Conservation (phyloP, 257 asterid genomes). For the Striga asiatica region DNA sequence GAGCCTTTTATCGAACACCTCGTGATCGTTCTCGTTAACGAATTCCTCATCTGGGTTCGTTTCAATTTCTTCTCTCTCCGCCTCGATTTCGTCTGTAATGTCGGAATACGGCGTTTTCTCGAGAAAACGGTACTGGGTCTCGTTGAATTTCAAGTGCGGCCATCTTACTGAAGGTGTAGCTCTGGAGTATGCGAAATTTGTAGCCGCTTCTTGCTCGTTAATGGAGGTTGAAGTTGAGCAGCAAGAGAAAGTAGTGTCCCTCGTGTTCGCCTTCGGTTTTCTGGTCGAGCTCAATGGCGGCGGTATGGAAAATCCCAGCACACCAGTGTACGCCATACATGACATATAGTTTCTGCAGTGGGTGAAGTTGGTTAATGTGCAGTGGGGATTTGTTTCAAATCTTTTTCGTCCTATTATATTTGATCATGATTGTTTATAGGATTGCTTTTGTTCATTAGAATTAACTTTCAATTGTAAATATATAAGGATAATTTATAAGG, state of each 20-base stretch:
- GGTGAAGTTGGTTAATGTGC: no score
- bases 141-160: constrained; percentile 73
- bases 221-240: constrained; percentile 45
- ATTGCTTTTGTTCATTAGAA: no score
- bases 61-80: constrained; percentile 19
- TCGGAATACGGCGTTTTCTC: constrained; percentile 8
- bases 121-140: constrained; percentile 19
- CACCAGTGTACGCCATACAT: constrained; percentile 42
- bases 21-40: constrained; percentile 14
- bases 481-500: no score
- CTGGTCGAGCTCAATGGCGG: constrained; percentile 30
- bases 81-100: constrained; percentile 18
- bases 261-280: constrained; percentile 30
- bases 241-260: constrained; percentile 25
- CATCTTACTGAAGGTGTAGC: constrained; percentile 88
- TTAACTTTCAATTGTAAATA: no score
- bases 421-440: no score
- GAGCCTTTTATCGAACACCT: constrained; percentile 49
- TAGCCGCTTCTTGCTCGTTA: constrained; percentile 33
- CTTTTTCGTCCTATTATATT: no score
- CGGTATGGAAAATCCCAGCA: constrained; percentile 33
- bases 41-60: constrained; percentile 18
- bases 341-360: no score
- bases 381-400: no score
- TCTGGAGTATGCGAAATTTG: constrained; percentile 66